Conservation (phyloP, 2,329 filamentous ascomycete genomes). For the Albophoma yamanashiensis region DNA sequence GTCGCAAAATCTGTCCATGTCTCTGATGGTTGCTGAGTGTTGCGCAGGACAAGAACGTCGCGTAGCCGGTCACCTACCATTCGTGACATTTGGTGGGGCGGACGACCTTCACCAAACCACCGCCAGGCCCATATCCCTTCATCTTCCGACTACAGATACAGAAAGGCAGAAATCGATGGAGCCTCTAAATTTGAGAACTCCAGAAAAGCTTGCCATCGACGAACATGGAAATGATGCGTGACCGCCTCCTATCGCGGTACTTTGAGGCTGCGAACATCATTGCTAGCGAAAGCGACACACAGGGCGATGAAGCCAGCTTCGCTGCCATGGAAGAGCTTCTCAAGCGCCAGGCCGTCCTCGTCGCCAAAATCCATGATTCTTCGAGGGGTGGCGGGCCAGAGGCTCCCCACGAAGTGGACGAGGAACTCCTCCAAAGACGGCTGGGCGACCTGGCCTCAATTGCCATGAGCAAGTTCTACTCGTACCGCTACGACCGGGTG, state of each 20-base stretch:
- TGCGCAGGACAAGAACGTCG: too few species aligned
- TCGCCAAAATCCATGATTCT: constrained; percentile 13
- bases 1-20: not conserved
- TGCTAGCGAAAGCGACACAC: not conserved
- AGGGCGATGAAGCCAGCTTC: not conserved
- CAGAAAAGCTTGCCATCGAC: not conserved
- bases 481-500: constrained; percentile 56
- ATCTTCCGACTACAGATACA: not conserved
- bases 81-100: not conserved
- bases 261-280: constrained; percentile 11
- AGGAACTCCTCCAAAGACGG: constrained; percentile 25
- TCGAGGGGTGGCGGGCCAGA: not conserved
- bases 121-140: not conserved
- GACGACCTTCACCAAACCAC: not conserved
- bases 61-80: too few species aligned
- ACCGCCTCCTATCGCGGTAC: constrained; percentile 13
- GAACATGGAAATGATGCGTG: constrained; percentile 10
- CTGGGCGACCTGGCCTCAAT: constrained; percentile 47
- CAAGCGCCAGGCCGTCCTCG: constrained; percentile 13
- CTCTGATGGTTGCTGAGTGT: too few species aligned
- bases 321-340: constrained; percentile 16
- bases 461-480: constrained; percentile 57
- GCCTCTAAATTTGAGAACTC: too few species aligned
- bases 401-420: constrained; percentile 1
- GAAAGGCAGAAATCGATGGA: too few species aligned